phyloP scores from a whole-genome alignment of 352 stramenopile species.

The Thalassiosira hispida region DNA sequence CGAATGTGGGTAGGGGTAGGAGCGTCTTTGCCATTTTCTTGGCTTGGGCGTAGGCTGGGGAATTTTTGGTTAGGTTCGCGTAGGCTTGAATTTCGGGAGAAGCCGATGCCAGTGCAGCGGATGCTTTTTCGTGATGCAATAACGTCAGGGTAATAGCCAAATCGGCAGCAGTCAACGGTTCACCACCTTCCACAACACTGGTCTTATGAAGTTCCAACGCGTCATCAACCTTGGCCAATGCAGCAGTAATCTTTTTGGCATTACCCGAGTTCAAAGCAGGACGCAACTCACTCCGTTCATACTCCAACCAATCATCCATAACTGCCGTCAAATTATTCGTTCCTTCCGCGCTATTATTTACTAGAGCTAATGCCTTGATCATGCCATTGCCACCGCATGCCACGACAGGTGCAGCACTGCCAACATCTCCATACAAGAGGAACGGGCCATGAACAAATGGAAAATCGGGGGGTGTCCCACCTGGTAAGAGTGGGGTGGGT shows the following conservation, averaged over 20 bases:
- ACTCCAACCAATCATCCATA: slow-evolving; percentile 82
- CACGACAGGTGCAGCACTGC: slow-evolving; percentile 13
- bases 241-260: slow-evolving; percentile 15
- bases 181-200: slow-evolving; percentile 52
- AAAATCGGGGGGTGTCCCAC: slow-evolving; percentile 17
- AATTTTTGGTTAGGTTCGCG: slow-evolving; percentile 54
- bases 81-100: slow-evolving; percentile 57
- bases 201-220: slow-evolving; percentile 43
- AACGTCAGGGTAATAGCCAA: slow-evolving; percentile 69
- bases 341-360: not conserved
- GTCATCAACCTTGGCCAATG: slow-evolving; percentile 28
- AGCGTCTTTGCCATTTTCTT: slow-evolving; percentile 38
- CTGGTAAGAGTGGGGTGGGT: slow-evolving; percentile 42
- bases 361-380: slow-evolving; percentile 66
- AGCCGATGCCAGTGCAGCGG: not conserved
- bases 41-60: slow-evolving; percentile 36
- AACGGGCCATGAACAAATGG: slow-evolving; percentile 44
- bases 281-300: slow-evolving; percentile 66
- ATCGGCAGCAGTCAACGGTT: slow-evolving; percentile 62
- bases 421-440: slow-evolving; percentile 55
- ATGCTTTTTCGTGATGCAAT: slow-evolving; percentile 15
- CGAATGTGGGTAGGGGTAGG: slow-evolving; percentile 28
- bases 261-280: slow-evolving; percentile 23
- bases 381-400: slow-evolving; percentile 75
- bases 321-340: slow-evolving; percentile 8